phyloP scores from a whole-genome alignment of 257 asterid species.

The Solanum rostratum region DNA sequence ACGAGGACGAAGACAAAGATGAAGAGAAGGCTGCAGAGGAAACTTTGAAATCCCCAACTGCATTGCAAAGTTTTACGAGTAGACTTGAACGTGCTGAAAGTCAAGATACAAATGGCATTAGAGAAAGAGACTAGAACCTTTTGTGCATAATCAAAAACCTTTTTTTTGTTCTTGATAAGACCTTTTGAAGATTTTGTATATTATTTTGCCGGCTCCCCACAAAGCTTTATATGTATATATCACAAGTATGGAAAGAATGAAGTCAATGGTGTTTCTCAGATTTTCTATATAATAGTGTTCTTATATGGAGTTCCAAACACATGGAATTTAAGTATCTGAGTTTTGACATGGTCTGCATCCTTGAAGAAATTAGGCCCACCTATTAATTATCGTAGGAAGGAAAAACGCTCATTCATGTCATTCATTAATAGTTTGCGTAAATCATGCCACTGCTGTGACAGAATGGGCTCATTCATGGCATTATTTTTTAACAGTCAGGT shows the following conservation, averaged over 20 bases:
- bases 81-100: background rate
- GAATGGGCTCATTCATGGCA: background rate
- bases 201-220: background rate
- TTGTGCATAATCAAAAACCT: background rate
- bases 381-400: background rate
- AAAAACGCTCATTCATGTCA: background rate
- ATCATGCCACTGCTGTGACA: background rate
- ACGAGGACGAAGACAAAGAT: background rate
- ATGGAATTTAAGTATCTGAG: background rate
- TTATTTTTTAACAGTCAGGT: background rate
- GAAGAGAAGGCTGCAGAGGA: background rate
- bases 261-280: background rate
- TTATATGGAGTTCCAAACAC: background rate
- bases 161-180: background rate
- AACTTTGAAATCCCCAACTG: background rate
- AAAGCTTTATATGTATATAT: background rate
- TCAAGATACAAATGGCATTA: background rate
- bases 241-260: background rate
- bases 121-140: background rate
- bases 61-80: conserved; percentile 1
- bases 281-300: background rate
- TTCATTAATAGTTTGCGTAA: background rate
- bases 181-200: background rate
- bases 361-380: background rate
- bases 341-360: background rate